Evolutionary conservation across 2,329 filamentous ascomycete species (phyloP), one percentile per base, ranked within the genome.

Genomic region (Plectosphaerella sp.): DNA sequence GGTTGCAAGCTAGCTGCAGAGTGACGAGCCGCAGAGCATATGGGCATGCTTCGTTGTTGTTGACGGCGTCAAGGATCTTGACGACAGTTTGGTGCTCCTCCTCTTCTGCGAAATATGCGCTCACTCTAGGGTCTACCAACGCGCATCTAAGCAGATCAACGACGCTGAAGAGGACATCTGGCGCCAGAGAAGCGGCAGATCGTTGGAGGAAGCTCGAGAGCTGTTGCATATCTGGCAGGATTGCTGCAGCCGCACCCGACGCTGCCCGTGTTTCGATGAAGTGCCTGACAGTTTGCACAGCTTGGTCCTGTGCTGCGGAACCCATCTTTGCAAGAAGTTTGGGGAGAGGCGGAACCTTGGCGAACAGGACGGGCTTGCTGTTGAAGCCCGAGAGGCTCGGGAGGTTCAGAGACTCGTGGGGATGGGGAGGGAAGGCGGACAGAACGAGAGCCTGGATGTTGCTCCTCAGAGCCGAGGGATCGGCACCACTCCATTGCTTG

Each of bases 21-120:
- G 90, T 87, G 15, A 96, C 89, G 2, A 97, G 82, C 14, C 91
- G 86, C 1, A 95, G 78, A 5, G 89, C 86, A 64, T 97, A 97
- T 0, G 91, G 90, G 41, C 85, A 88, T 1, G 73, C 68, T 9
- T 72, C 64, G 33, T 80, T 74, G 6, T 72, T 66, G 57, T 80
- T 84, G 45, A 90, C 80, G 37, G 81, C 71, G 3, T 79, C 68
- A 3, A 91, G 65, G 3, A 96, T 69, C 0, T 79, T 73, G 35
- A 77, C 64, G 14, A 93, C 72, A 0, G 88, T 90, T 49, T 72
- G 69, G 52, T 89, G 84, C 9, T 74, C 74, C 15, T 74, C 66
- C 66, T 97, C 90, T 64, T 94, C 88, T 1, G 89, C 89, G 56
- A 91, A 91, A 70, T 84, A 95, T 16, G 88, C 88, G 55, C 88